Base-by-base conservation (phyloP, 805 yeast genomes). In the Yamadazyma endophytica region DNA sequence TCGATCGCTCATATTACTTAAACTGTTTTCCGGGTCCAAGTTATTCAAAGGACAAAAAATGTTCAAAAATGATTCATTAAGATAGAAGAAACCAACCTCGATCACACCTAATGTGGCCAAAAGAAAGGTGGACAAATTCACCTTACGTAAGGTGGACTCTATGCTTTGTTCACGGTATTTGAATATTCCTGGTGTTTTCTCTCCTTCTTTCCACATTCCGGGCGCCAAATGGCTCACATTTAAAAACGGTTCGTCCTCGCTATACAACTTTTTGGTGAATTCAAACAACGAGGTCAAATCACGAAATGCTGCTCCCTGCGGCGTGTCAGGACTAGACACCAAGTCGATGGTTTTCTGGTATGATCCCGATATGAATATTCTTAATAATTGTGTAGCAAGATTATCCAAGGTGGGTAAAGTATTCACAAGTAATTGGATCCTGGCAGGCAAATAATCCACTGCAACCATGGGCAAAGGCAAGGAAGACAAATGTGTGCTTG, bases 51-150 rank as follows among this genome's bases (percentile, higher is more conserved):
- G 94, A 47, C 96, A 88, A 52, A 92, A 89, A 1, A 88, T 84
- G 38, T 82, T 89, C 34, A 90, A 60, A 45, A 92, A 90, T 31
- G 82, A 77, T 48, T 84, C 87, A 56, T 92, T 85, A 42, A 92
- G 68, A 49, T 82, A 79, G 58, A 79, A 83, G 54, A 92, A 87
- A 1, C 97, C 97, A 27, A 85, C 81, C 39, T 86, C 92, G 31
- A 83, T 73, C 12, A 85, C 69, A 28, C 96, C 95, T 36, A 89
- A 68, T 1, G 92, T 76, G 0, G 96, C 92, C n/a, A 88, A 73
- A 24, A 88, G 61, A 50, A 87, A 92, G 0, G 96, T 87, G 0
- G 96, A 85, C 41, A 92, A 58, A 47, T 92, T 92, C 1, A 88
- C 84, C 45, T 90, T 84, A 36, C 95, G 77, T 20, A 90, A 56